Evolutionary conservation across 192 early-diverging fungal species (phyloP).

Genomic region (Piromyces sp.): DNA sequence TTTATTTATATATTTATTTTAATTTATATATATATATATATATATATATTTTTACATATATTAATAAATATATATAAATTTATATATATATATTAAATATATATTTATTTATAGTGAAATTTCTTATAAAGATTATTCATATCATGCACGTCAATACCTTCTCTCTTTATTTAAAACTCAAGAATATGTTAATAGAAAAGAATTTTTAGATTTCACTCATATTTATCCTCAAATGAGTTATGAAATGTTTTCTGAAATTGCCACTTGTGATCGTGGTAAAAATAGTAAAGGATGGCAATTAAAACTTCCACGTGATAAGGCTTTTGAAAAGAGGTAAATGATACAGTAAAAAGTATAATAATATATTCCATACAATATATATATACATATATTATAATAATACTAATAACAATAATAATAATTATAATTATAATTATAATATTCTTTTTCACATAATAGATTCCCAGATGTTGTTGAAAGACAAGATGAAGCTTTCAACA

Average conservation of each 20-base stretch:
- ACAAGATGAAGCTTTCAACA: background rate
- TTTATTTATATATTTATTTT: no score
- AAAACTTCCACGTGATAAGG: background rate
- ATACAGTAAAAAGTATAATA: no score
- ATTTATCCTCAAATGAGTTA: background rate
- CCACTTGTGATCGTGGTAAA: background rate
- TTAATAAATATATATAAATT: no score
- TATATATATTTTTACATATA: no score
- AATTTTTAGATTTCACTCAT: background rate
- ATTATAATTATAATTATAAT: no score
- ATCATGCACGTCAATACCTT: background rate
- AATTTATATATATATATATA: no score
- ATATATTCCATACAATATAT: no score
- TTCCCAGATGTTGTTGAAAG: background rate
- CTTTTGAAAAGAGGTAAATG: background rate
- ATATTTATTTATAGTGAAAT: background rate
- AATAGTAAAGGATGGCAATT: background rate
- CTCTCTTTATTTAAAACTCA: background rate
- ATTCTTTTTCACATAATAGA: background rate
- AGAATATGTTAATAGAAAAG: background rate
- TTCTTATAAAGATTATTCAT: background rate
- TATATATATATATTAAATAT: no score
- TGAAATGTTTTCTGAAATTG: background rate
- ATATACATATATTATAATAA: no score
- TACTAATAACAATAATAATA: no score